Conservation (phyloP, 2,329 filamentous ascomycete genomes). For the Diplodia sapinea region DNA sequence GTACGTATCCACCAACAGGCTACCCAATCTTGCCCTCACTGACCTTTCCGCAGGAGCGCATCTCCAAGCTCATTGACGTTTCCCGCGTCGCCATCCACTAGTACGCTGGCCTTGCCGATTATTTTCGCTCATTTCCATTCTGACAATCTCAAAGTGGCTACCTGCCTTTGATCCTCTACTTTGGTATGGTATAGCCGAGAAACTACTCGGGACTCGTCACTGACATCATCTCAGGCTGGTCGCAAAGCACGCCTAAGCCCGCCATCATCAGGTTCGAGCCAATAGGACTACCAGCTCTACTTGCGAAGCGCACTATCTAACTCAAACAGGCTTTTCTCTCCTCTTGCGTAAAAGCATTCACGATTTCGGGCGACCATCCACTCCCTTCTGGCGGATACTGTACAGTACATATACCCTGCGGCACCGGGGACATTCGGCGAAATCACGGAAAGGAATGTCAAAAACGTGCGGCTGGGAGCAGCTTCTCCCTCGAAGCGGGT, state of each 20-base stretch:
- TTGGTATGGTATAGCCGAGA: conserved; percentile 65
- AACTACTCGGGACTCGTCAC: neutral
- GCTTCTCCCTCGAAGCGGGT: neutral
- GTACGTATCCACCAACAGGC: conserved; percentile 55
- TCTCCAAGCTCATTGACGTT: conserved; percentile 93
- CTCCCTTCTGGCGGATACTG: conserved; percentile 2
- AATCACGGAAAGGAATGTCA: neutral
- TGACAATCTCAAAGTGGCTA: conserved; percentile 72
- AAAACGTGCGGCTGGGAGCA: neutral
- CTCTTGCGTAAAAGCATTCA: conserved; percentile 19
- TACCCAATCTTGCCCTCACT: neutral
- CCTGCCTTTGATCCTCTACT: conserved; percentile 93
- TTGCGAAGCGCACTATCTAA: neutral
- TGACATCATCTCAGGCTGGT: conserved; percentile 75
- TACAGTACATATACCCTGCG: conserved; percentile 20
- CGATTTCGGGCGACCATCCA: neutral
- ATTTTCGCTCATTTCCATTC: conserved; percentile 36
- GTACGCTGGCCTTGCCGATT: conserved; percentile 59
- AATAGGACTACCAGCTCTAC: neutral
- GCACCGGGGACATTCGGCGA: conserved; percentile 1
- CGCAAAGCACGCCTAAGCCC: conserved; percentile 88
- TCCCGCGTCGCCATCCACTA: conserved; percentile 95
- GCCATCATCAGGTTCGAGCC: conserved; percentile 69
- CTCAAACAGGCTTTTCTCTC: conserved; percentile 10
- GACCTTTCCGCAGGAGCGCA: conserved; percentile 78